Evolutionary conservation across 2,329 filamentous ascomycete species (phyloP), one percentile per base, ranked within the genome.

Genomic region (Exophiala bonariae): DNA sequence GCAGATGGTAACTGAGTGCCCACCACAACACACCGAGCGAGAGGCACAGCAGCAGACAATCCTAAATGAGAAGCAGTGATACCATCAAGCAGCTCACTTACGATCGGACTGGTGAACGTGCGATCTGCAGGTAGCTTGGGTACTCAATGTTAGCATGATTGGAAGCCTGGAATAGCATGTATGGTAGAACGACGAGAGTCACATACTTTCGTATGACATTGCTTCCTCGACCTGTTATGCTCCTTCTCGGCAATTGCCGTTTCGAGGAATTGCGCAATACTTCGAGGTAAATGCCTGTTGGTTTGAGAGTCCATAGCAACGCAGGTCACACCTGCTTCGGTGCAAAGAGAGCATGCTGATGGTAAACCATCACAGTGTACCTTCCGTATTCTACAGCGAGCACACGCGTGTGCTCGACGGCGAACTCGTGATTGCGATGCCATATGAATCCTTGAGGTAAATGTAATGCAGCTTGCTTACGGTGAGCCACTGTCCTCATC

Each of bases 231-330:
- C 6, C 14, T 34, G 5, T 18, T n/a, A 14, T n/a, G 32, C 16
- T 46, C 43, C 23, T 18, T 23, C 9, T 30, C 14, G 3, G 22
- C 34, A 34, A 46, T 46, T 18, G 31, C 17, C 2, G n/a, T 22
- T 35, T 46, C 34, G 4, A 46, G 7, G n/a, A 16, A 46, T 20
- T 31, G 19, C 10, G 28, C 26, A 31, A 46, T 23, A 20, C 43
- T 46, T 14, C 43, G 14, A 6, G 43, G 43, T 8, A 34, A 6
- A 14, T 14, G n/a, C n/a, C 17, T 6, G 6, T 6, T 7, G n/a
- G 32, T 34, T 7, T 6, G 5, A 34, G 13, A 7, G n/a, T 34
- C 32, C n/a, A 34, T 34, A 6, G 32, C 32, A 5, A 34, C 32
- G 14, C 32, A 34, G 5, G 6, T 6, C 6, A 34, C 32, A 8